Conservation (phyloP, 495 filamentous ascomycete genomes). For the Daldinia childiae region DNA sequence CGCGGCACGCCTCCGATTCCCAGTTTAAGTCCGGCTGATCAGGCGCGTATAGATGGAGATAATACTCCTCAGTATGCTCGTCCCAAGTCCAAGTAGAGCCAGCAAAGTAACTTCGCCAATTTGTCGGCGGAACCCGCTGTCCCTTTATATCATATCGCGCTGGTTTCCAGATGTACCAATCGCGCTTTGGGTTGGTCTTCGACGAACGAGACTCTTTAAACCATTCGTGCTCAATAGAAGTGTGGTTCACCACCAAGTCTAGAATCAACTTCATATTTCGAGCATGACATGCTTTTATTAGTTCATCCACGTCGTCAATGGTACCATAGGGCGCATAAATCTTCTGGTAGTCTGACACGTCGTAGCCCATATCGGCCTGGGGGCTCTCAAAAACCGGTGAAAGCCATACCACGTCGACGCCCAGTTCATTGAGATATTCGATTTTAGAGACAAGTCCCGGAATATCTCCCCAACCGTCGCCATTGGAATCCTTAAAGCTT, state of each 20-base stretch:
- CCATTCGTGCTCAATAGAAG: constrained; percentile 80
- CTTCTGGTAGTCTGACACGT: constrained; percentile 74
- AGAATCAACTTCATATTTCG: constrained; percentile 76
- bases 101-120: constrained; percentile 68
- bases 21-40: constrained; percentile 81
- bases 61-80: constrained; percentile 71
- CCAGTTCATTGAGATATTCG: constrained; percentile 70
- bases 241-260: constrained; percentile 82
- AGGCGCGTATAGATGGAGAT: constrained; percentile 71
- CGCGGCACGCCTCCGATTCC: constrained; percentile 68
- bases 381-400: constrained; percentile 74
- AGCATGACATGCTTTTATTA: constrained; percentile 63
- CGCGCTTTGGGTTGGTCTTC: constrained; percentile 67
- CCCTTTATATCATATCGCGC: constrained; percentile 66
- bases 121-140: constrained; percentile 71
- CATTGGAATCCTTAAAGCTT: constrained; percentile 72
- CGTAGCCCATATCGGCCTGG: constrained; percentile 71
- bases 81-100: constrained; percentile 74
- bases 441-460: constrained; percentile 72
- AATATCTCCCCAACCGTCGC: constrained; percentile 74
- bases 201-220: constrained; percentile 73
- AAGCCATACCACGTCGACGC: constrained; percentile 73
- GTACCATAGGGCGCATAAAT: constrained; percentile 70
- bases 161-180: constrained; percentile 80
- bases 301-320: constrained; percentile 70